Conservation (phyloP, 345 rosid genomes). For the Gossypium sturtianum region DNA sequence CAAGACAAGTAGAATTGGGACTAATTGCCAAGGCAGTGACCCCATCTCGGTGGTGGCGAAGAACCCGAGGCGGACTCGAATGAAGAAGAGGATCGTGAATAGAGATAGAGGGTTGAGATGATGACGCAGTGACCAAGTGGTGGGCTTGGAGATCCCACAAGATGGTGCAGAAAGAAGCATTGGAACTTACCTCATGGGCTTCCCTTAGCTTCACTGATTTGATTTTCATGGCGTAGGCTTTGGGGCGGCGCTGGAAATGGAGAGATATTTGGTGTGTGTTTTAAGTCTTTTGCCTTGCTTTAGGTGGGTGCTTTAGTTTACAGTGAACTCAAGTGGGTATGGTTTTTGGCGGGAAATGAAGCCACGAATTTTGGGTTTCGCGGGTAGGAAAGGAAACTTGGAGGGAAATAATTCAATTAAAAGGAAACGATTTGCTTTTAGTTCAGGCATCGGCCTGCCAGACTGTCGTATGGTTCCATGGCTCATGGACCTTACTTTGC, state of each 20-base stretch:
- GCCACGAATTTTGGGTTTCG: slow-evolving; percentile 3
- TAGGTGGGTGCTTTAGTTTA: neutral
- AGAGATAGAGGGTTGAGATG: slow-evolving; percentile 66
- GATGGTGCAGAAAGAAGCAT: slow-evolving; percentile 72
- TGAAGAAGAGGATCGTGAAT: slow-evolving; percentile 69
- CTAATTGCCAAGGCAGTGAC: slow-evolving; percentile 82
- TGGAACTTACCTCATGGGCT: slow-evolving; percentile 53
- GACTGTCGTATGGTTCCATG: neutral
- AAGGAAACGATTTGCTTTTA: neutral
- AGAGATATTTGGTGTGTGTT: neutral
- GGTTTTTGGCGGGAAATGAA: slow-evolving; percentile 9
- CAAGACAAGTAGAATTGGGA: slow-evolving; percentile 85
- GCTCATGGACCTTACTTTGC: neutral
- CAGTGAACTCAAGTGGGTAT: neutral
- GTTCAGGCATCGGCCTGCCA: neutral
- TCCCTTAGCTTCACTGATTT: slow-evolving; percentile 75
- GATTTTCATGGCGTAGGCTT: slow-evolving; percentile 53
- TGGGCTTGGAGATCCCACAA: slow-evolving; percentile 75
- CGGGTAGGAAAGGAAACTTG: neutral
- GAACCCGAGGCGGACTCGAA: slow-evolving; percentile 52
- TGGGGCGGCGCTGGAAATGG: neutral
- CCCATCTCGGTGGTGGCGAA: slow-evolving; percentile 93
- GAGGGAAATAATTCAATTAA: neutral
- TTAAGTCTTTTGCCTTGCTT: neutral
- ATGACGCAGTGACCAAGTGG: slow-evolving; percentile 82